phyloP scores from a whole-genome alignment of 495 filamentous ascomycete species.

The Arthonia radiata region DNA sequence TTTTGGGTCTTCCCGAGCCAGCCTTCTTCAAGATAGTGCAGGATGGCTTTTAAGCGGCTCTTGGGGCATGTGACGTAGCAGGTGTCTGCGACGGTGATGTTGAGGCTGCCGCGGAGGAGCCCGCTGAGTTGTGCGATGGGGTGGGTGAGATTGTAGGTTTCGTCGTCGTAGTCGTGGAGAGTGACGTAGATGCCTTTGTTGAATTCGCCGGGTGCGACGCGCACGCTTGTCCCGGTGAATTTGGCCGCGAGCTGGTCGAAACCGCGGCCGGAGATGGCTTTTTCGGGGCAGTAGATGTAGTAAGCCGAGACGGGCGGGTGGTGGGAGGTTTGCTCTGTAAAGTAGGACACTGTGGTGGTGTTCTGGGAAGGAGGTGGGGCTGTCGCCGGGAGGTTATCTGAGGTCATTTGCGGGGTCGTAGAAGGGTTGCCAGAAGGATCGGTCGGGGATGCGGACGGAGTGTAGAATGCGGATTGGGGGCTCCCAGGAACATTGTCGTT shows the following conservation, averaged over 20 bases:
- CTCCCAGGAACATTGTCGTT: too few species aligned
- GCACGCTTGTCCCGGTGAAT: slow-evolving; percentile 86
- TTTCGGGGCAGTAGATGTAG: slow-evolving; percentile 77
- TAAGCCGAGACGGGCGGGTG: slow-evolving; percentile 95
- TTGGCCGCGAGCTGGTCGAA: slow-evolving; percentile 94
- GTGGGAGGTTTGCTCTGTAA: slow-evolving; percentile 96
- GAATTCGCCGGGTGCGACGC: slow-evolving; percentile 72
- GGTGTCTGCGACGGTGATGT: slow-evolving; percentile 65
- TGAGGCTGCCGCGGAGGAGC: slow-evolving; percentile 49
- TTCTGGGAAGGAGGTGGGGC: slow-evolving; percentile 20
- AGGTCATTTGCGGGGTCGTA: too few species aligned
- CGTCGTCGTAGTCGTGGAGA: slow-evolving; percentile 50
- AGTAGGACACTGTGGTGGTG: slow-evolving; percentile 55
- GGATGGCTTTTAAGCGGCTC: slow-evolving; percentile 69
- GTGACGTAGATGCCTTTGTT: slow-evolving; percentile 92
- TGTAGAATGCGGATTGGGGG: too few species aligned
- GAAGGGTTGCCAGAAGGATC: too few species aligned
- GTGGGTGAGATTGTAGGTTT: slow-evolving; percentile 87
- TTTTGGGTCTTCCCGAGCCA: slow-evolving; percentile 86
- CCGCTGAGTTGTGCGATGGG: slow-evolving; percentile 83
- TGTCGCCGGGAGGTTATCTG: slow-evolving; percentile 3
- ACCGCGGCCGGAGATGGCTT: slow-evolving; percentile 65
- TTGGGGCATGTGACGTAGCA: slow-evolving; percentile 69
- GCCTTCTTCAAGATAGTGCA: slow-evolving; percentile 81
- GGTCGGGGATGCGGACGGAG: too few species aligned